Base-by-base conservation (phyloP, 2,329 filamentous ascomycete genomes). In the Calcarisporium arbuscula region DNA sequence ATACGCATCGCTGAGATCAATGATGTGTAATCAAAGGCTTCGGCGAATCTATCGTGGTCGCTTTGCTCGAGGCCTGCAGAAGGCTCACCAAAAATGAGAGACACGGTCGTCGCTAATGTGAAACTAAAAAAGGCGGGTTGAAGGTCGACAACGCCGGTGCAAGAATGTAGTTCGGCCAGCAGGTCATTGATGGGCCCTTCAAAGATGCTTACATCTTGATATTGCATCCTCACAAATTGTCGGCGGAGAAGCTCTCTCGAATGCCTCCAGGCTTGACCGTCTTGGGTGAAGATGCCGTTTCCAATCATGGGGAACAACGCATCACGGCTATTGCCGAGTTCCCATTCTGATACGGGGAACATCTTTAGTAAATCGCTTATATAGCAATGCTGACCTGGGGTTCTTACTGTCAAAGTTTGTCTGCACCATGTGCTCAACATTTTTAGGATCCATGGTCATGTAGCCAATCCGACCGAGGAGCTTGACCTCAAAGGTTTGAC, bases 221-320 rank as follows among this genome's bases (percentile, higher is more conserved):
- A 32, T 12, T 21, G 33, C 18, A 28, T 20, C n/a, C 26, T 19
- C n/a, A 23, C 27, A 19, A 36, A 36, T 29, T 36, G 34, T 23
- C 20, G 28, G 17, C 34, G 34, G 7, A 36, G 21, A 19, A 36
- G 34, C 28, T 36, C 28, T 22, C 34, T 27, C 9, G 34, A 36
- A 22, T 31, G 34, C 20, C 18, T 29, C 34, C 34, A 36, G 19
- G 34, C 34, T 20, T 15, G 34, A 22, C 34, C 34, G 19, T 36
- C 34, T 17, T 36, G 34, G 5, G 34, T 36, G 27, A 36, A 36
- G 15, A 36, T 36, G 15, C 34, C 30, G 21, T 32, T 19, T 6
- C 30, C 30, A n/a, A 32, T 19, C 17, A 32, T 19, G 17, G 30
- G 30, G 7, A 15, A 19, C 7, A 32, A n/a, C 8, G 21, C 30